These are phyloP conservation scores for Solanum commersonii DNA, from an alignment of 257 asterid genomes.

Conservation along the genomic window DNA sequence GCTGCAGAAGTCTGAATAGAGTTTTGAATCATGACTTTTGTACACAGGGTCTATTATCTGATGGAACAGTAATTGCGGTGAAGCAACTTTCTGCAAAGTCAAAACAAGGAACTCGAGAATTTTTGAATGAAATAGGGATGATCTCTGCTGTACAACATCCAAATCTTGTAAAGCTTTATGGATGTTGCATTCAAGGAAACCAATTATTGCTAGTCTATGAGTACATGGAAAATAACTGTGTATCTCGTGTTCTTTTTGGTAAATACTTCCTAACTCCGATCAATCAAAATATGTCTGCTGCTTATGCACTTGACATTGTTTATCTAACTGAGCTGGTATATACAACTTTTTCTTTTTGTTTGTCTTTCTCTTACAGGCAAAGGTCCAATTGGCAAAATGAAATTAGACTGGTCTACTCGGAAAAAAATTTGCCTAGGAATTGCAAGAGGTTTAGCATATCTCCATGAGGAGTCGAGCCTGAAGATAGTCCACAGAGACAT, in stretches of 20 bases:
- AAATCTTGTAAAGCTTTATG: conserved; percentile 80
- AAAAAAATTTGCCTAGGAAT: conserved; percentile 66
- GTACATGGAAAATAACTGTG: conserved; percentile 83
- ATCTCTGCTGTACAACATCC: conserved; percentile 79
- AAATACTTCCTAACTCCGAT: conserved; percentile 9
- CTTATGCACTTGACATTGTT: background rate
- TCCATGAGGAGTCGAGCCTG: conserved; percentile 76
- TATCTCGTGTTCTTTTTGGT: conserved; percentile 79
- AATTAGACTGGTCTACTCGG: conserved; percentile 79
- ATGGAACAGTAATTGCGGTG: conserved; percentile 85
- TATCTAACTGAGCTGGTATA: background rate
- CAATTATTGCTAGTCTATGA: conserved; percentile 64
- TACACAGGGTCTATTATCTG: conserved; percentile 59
- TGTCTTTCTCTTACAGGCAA: conserved; percentile 36
- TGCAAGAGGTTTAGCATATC: conserved; percentile 75
- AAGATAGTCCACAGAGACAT: conserved; percentile 91
- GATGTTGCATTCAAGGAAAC: conserved; percentile 88
- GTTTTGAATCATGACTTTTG: background rate
- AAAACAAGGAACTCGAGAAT: conserved; percentile 82
- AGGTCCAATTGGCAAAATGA: conserved; percentile 24
- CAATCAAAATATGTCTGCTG: background rate
- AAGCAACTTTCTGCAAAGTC: conserved; percentile 91
- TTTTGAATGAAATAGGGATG: conserved; percentile 84
- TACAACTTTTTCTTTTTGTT: background rate
- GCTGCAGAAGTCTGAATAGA: background rate